Evolutionary conservation across 305 asterid genomes (phyloP), one percentile per base, ranked within the genome.

Genomic region (Salvia sclarea): DNA sequence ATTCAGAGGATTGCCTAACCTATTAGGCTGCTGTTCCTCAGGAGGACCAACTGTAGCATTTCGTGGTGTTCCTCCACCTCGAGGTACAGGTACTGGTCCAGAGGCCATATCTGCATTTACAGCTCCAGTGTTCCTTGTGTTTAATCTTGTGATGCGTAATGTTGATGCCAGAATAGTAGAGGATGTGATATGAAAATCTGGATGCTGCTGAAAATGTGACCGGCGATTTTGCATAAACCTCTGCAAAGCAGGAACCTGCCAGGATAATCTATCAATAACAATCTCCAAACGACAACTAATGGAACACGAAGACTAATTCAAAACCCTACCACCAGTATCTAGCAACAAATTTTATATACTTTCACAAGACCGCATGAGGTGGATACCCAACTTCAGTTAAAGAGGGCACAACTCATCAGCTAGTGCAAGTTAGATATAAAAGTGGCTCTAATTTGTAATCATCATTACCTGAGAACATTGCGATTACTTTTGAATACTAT

Each of bases 81-180:
- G 79, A 65, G 69, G 71, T 41, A 72, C 85, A 38, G 85, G 71
- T 40, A 75, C 85, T 43, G 85, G 75, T 69, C 81, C 85, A 61
- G 88, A 17, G 57, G 79, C 76, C 57, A 75, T 64, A 68, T 82
- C 89, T 56, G 88, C 40, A 78, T 82, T 86, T 41, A 59, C 73
- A 74, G 85, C 80, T 64, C 70, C 86, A 60, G 86, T 28, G 76
- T 82, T 86, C 83, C 95, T 81, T 2, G 90, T 82, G 84, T 86
- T 91, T 76, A 94, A 75, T 76, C 99, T 88, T 57, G 93, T 91
- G 74, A 94, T 94, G 69, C 88, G 99, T 60, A 94, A 60, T 14
- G 99, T 89, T 63, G 99, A 94, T 52, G 99, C 97, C 25, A 94
- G 98, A 64, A 94, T 80, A 11, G 99, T 94, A 25, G 96, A 87